Conservation (phyloP, 108 stramenopile genomes). For the Skeletonema grethae region DNA sequence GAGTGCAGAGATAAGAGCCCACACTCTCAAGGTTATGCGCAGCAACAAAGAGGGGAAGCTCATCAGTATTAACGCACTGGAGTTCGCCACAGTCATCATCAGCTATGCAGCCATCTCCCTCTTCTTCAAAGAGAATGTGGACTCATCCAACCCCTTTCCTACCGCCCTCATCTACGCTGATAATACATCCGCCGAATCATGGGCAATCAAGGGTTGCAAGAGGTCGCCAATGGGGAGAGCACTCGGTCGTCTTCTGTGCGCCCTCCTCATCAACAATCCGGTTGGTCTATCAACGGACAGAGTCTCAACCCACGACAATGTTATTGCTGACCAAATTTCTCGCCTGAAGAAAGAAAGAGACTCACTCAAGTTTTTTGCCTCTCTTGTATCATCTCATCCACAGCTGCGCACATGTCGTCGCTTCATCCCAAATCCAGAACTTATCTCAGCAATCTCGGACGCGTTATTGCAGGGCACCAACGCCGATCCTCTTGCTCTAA, state of each 20-base stretch:
- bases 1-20: neutral
- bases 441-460: constrained; percentile 7
- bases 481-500: neutral
- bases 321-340: constrained; percentile 37
- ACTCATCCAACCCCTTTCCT: constrained; percentile 2
- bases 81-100: constrained; percentile 28
- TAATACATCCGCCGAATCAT: constrained; percentile 14
- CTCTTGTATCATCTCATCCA: constrained; percentile 17
- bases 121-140: neutral
- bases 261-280: constrained; percentile 14
- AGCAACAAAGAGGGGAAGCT: constrained; percentile 5
- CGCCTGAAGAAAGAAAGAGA: constrained; percentile 14
- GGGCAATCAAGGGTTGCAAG: constrained; percentile 16
- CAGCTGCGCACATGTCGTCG: constrained; percentile 7
- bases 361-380: constrained; percentile 2
- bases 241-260: constrained; percentile 23
- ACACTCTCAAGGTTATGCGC: neutral
- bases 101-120: constrained; percentile 14
- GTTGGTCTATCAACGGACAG: constrained; percentile 22
- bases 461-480: neutral
- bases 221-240: constrained; percentile 22
- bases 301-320: constrained; percentile 17
- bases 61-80: constrained; percentile 16
- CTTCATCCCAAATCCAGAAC: constrained; percentile 19
- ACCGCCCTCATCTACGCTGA: constrained; percentile 9